A percentile compares a stretch with the other conserved stretches of the same genome.
phyloP scores from a whole-genome alignment of 2,329 filamentous ascomycete genomes.

The Epichloe baconii region DNA sequence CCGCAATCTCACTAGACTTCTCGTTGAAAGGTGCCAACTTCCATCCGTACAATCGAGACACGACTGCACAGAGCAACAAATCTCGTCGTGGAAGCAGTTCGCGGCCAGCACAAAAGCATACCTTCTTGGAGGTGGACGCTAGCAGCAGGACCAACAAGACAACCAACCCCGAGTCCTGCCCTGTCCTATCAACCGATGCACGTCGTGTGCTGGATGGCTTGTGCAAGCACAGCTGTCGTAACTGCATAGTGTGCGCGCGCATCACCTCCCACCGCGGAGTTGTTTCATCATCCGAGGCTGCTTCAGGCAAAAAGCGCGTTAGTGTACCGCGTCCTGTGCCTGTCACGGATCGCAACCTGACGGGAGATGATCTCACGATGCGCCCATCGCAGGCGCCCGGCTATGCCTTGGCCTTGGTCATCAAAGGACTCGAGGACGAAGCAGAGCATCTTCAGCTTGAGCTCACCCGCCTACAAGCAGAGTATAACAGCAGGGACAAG shows the following conservation, averaged over 20 bases:
- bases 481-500: slow-evolving; percentile 55
- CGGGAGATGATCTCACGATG: slow-evolving; percentile 38
- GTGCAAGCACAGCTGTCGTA: slow-evolving; percentile 40
- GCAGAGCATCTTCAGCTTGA: slow-evolving; percentile 61
- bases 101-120: slow-evolving; percentile 14
- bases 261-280: slow-evolving; percentile 33
- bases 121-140: slow-evolving; percentile 11
- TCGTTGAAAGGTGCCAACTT: slow-evolving; percentile 10
- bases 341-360: slow-evolving; percentile 46
- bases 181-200: slow-evolving; percentile 38
- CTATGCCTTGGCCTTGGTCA: slow-evolving; percentile 64
- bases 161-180: slow-evolving; percentile 21
- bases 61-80: slow-evolving; percentile 14
- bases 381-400: slow-evolving; percentile 57
- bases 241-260: slow-evolving; percentile 45
- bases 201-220: slow-evolving; percentile 39
- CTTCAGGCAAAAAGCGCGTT: slow-evolving; percentile 42
- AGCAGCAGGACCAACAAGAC: slow-evolving; percentile 13
- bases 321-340: slow-evolving; percentile 51
- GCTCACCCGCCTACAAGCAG: slow-evolving; percentile 45
- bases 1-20: slow-evolving; percentile 20
- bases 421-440: slow-evolving; percentile 73
- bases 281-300: slow-evolving; percentile 24
- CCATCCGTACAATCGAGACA: slow-evolving; percentile 4
- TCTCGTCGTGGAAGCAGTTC: slow-evolving; percentile 14